Evolutionary conservation across 345 rosid genomes (phyloP).

Genomic region (Jatropha curcas): DNA sequence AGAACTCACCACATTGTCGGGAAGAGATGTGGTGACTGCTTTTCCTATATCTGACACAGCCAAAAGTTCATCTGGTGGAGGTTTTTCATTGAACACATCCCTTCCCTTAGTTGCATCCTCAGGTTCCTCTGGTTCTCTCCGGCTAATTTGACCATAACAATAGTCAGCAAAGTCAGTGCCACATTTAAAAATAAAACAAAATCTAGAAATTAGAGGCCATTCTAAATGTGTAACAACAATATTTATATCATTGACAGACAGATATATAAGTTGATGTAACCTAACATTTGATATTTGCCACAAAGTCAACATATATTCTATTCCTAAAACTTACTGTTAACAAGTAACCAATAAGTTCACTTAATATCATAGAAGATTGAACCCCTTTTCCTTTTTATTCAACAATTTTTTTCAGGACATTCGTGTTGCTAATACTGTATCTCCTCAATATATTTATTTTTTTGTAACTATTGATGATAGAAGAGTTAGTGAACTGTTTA

Average conservation of each 20-base stretch:
- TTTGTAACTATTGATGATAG: not conserved
- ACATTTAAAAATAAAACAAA: not conserved
- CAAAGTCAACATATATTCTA: not conserved
- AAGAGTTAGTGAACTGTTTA: not conserved
- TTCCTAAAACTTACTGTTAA: not conserved
- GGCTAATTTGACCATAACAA: slow-evolving; percentile 43
- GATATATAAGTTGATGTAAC: not conserved
- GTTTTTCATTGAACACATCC: slow-evolving; percentile 94
- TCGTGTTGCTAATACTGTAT: not conserved
- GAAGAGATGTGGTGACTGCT: slow-evolving; percentile 83
- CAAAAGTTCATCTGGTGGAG: slow-evolving; percentile 96
- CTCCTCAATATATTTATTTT: not conserved
- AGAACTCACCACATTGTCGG: slow-evolving; percentile 84
- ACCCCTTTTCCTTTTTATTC: not conserved
- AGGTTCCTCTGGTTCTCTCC: slow-evolving; percentile 97
- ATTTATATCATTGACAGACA: not conserved
- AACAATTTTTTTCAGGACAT: not conserved
- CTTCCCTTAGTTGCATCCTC: slow-evolving; percentile 96
- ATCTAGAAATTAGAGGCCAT: not conserved
- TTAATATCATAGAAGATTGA: not conserved
- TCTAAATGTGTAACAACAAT: not conserved
- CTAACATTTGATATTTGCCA: not conserved
- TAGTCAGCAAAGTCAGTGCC: not conserved
- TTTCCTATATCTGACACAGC: slow-evolving; percentile 93
- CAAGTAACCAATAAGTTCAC: not conserved